A percentile compares a stretch with the other conserved stretches of the same genome.
phyloP scores from a whole-genome alignment of 2,329 filamentous ascomycete genomes.

The Phyllosticta citriasiana region DNA sequence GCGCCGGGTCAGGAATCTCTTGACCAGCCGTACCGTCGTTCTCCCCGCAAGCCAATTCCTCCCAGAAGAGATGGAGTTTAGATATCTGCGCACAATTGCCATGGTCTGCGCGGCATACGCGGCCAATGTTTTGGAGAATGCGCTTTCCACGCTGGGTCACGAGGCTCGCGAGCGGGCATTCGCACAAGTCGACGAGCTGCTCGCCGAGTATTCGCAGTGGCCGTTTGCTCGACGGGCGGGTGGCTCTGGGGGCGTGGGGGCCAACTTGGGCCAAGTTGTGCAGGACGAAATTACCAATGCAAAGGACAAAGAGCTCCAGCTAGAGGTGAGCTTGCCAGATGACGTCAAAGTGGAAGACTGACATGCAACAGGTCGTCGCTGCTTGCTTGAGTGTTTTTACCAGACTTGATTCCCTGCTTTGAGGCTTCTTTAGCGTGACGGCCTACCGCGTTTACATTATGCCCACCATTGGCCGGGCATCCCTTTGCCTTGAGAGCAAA shows the following conservation, averaged over 20 bases:
- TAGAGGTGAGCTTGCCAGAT: conserved; percentile 58
- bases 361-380: conserved; percentile 57
- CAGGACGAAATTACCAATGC: conserved; percentile 74
- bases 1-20: conserved; percentile 79
- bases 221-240: conserved; percentile 76
- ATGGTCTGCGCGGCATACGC: conserved; percentile 99
- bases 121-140: conserved; percentile 95
- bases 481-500: not conserved
- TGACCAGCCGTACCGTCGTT: conserved; percentile 89
- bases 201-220: conserved; percentile 96
- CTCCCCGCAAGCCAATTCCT: conserved; percentile 79
- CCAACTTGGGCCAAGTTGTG: conserved; percentile 82
- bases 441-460: not conserved
- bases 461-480: not conserved
- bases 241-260: conserved; percentile 74
- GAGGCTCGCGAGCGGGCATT: conserved; percentile 92
- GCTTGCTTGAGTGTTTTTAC: conserved; percentile 97
- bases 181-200: conserved; percentile 88
- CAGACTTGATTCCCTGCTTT: conserved; percentile 89
- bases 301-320: conserved; percentile 90
- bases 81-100: conserved; percentile 79
- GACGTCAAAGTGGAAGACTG: conserved; percentile 13
- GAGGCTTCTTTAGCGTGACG: conserved; percentile 20
- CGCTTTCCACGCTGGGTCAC: conserved; percentile 85
- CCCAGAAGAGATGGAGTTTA: conserved; percentile 87